Evolutionary conservation across 768 basidiomycete species (phyloP), one percentile per base, ranked within the genome.

Genomic region (Hydnomerulius pinastri): DNA sequence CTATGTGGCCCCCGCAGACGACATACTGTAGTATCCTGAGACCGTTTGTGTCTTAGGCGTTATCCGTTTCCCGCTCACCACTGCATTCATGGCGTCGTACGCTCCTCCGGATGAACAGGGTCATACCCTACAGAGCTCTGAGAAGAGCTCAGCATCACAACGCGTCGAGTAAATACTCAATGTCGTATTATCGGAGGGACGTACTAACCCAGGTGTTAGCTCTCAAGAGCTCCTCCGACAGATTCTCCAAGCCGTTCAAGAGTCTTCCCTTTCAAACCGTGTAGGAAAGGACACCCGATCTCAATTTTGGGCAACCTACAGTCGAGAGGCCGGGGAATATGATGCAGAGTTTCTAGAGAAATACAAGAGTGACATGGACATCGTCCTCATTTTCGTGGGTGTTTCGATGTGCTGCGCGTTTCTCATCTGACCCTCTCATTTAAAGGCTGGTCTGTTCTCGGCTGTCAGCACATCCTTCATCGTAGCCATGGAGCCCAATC

Each of bases 371-470:
- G 51, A 56, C 27, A 53, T 63, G 38, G 56, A 63, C 40, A 55
- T 58, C 20, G 44, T 61, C 30, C 41, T 64, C 2, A 51, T 64
- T 43, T 64, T 64, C 46, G 62, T 64, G 33, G 35, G 62, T 48
- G 5, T 23, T 39, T 1, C 13, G 8, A 35, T 39, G 10, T 15
- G 8, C 38, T 39, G 30, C 21, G 38, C 38, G 10, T 3, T 35
- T 8, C 15, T 35, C 15, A 13, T 35, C 15, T n/a, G 17, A 35
- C 33, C 33, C n/a, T n/a, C n/a, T n/a, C n/a, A n/a, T n/a, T n/a
- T n/a, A n/a, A n/a, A 75, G 73, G 68, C 71, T 28, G 75, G 74
- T 65, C 61, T 76, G 10, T 76, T 76, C 55, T 73, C 73, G 20
- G 67, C 72, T 4, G 69, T 67, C 1, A 61, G 73, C 12, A 71